Evolutionary conservation across 345 rosid species (phyloP).

Genomic region (Rhizophora apiculata): DNA sequence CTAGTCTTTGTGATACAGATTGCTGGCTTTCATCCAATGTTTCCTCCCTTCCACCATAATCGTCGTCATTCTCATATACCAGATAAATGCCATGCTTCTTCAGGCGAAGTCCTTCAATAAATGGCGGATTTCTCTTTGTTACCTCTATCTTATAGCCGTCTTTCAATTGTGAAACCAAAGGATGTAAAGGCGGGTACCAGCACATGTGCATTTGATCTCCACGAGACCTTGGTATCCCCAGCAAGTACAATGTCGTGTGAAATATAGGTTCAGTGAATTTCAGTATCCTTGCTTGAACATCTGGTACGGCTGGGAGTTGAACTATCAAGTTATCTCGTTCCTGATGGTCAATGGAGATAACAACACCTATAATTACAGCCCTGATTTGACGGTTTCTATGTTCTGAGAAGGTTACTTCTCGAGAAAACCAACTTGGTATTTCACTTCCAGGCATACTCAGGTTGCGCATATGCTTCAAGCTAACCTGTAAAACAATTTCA

Average conservation of each 20-base stretch:
- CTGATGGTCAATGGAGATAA: constrained; percentile 39
- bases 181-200: constrained; percentile 34
- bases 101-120: constrained; percentile 31
- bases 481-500: constrained; percentile 30
- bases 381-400: constrained; percentile 37
- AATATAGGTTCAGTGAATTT: background rate
- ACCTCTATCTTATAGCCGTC: constrained; percentile 40
- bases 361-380: constrained; percentile 45
- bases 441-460: constrained; percentile 58
- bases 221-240: constrained; percentile 47
- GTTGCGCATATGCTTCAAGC: constrained; percentile 36
- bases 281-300: constrained; percentile 37
- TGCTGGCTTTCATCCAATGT: constrained; percentile 33
- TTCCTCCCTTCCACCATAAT: constrained; percentile 40
- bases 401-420: constrained; percentile 29
- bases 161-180: constrained; percentile 33
- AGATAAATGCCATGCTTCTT: constrained; percentile 44
- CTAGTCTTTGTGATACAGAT: constrained; percentile 40
- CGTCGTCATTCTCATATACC: constrained; percentile 47
- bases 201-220: constrained; percentile 52
- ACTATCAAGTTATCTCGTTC: constrained; percentile 26
- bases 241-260: constrained; percentile 25
- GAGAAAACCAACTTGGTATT: constrained; percentile 54
- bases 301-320: constrained; percentile 34
- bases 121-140: constrained; percentile 15